Percentiles rank a stretch among this genome's conserved stretches.
phyloP scores from a whole-genome alignment of 2,329 filamentous ascomycete genomes.

The Basipetospora sp. region DNA sequence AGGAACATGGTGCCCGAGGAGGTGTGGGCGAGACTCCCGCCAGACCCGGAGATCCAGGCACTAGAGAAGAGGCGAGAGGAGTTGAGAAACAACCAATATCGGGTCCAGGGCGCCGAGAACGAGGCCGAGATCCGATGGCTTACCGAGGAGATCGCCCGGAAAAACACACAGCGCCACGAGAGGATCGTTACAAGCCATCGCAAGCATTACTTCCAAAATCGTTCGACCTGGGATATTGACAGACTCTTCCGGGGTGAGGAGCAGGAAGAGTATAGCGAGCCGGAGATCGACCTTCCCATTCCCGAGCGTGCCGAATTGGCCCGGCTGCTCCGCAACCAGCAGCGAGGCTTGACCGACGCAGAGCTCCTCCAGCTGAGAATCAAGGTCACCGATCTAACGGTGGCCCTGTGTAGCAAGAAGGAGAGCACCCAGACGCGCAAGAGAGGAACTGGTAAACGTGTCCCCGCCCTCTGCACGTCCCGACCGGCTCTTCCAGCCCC shows the following conservation, averaged over 20 bases:
- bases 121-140: constrained; percentile 14
- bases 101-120: constrained; percentile 11
- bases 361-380: constrained; percentile 9
- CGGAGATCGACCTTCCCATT: constrained; percentile 10
- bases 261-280: constrained; percentile 12
- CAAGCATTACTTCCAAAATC: constrained; percentile 16
- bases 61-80: constrained; percentile 11
- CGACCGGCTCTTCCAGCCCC: background rate
- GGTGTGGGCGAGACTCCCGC: constrained; percentile 13
- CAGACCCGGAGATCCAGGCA: constrained; percentile 14
- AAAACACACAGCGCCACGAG: background rate
- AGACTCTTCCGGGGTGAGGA: constrained; percentile 10
- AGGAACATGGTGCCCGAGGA: constrained; percentile 17
- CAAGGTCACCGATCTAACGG: constrained; percentile 11
- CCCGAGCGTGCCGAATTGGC: constrained; percentile 10
- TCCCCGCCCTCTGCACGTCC: background rate
- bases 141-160: constrained; percentile 6
- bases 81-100: constrained; percentile 15
- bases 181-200: constrained; percentile 8
- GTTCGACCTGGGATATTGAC: constrained; percentile 16
- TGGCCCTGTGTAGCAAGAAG: constrained; percentile 11
- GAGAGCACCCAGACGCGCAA: constrained; percentile 7
- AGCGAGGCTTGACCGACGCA: constrained; percentile 8
- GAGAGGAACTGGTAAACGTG: background rate
- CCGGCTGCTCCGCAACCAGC: constrained; percentile 10